Percentiles rank a stretch among this genome's conserved stretches.
phyloP scores from a whole-genome alignment of 257 asterid species.

The Nyctanthes arbortristis region DNA sequence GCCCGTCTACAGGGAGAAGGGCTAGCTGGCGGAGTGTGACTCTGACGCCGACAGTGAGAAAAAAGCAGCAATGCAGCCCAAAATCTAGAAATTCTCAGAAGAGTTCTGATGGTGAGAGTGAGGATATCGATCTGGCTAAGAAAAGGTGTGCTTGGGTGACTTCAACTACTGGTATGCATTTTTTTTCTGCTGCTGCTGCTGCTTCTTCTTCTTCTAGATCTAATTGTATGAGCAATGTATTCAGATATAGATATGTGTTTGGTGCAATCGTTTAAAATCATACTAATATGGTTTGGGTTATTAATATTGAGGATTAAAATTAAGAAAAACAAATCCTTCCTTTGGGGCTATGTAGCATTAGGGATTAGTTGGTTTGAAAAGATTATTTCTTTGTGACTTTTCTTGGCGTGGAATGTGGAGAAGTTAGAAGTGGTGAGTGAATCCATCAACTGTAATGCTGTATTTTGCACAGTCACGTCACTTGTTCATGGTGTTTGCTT shows the following conservation, averaged over 20 bases:
- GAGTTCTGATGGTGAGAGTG: conserved; percentile 42
- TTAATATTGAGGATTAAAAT: too few species aligned
- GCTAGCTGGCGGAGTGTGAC: conserved; percentile 45
- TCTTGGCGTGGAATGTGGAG: too few species aligned
- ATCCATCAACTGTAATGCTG: too few species aligned
- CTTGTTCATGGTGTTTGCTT: background rate
- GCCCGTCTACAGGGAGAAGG: conserved; percentile 88
- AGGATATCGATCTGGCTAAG: conserved; percentile 52
- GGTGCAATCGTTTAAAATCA: too few species aligned
- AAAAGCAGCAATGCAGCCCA: conserved; percentile 56
- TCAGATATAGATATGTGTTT: too few species aligned
- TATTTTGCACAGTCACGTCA: background rate
- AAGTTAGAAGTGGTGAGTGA: too few species aligned
- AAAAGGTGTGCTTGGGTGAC: conserved; percentile 98
- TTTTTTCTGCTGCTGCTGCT: too few species aligned
- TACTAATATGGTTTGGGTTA: too few species aligned
- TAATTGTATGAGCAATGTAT: background rate
- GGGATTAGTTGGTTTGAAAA: too few species aligned
- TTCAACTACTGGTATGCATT: conserved; percentile 69
- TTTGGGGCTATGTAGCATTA: too few species aligned
- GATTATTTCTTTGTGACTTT: too few species aligned
- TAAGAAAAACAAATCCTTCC: too few species aligned
- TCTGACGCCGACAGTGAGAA: conserved; percentile 25
- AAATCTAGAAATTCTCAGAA: conserved; percentile 38
- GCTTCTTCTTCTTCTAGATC: conserved; percentile 16